These are phyloP conservation scores for Dothidotthia symphoricarpi DNA, from an alignment of 2,329 filamentous ascomycete genomes.

Conservation along the genomic window DNA sequence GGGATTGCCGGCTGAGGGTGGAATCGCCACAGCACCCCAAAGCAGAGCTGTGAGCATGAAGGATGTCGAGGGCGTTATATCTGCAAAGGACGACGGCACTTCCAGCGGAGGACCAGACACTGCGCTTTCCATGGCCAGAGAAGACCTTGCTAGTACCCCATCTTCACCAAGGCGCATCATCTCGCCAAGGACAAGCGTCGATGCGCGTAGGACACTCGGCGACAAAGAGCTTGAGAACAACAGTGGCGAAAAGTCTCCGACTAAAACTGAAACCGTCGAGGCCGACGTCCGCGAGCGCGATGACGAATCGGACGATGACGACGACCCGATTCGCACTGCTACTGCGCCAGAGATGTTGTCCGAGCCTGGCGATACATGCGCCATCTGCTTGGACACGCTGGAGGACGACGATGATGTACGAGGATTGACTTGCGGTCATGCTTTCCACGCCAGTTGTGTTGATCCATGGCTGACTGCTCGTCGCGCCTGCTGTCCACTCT, in stretches of 20 bases:
- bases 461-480: conserved; percentile 96
- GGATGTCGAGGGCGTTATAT: conserved; percentile 55
- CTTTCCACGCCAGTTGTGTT: conserved; percentile 92
- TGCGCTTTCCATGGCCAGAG: conserved; percentile 42
- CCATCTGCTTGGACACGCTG: conserved; percentile 90
- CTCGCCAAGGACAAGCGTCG: conserved; percentile 25
- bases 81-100: conserved; percentile 28
- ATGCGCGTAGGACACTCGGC: conserved; percentile 13
- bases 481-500: conserved; percentile 92
- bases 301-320: conserved; percentile 68
- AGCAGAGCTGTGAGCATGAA: conserved; percentile 74
- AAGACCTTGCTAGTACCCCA: conserved; percentile 50
- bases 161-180: conserved; percentile 22
- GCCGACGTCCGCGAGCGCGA: conserved; percentile 26
- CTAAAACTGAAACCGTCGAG: conserved; percentile 27
- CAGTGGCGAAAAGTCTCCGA: conserved; percentile 7
- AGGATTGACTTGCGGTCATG: conserved; percentile 92
- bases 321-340: conserved; percentile 76
- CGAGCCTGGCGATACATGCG: conserved; percentile 86
- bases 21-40: conserved; percentile 67
- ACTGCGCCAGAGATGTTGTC: conserved; percentile 77
- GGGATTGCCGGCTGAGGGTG: conserved; percentile 79
- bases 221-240: conserved; percentile 27
- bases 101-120: conserved; percentile 38
- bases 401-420: conserved; percentile 96